Conservation (phyloP, 2,329 filamentous ascomycete genomes). For the Beauveria brongniartii region DNA sequence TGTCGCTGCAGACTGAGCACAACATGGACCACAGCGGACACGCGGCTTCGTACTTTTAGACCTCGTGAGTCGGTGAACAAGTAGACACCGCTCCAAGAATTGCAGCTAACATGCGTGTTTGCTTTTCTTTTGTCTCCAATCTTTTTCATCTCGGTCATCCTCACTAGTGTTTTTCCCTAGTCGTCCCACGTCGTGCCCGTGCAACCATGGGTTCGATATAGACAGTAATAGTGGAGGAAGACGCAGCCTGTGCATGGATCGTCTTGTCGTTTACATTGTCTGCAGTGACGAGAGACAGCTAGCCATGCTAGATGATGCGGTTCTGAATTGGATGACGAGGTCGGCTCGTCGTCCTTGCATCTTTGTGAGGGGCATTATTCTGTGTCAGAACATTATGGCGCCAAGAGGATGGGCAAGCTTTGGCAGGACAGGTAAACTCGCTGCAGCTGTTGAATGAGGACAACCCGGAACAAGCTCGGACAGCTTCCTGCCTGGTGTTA, state of each 20-base stretch:
- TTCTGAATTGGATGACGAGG: background rate
- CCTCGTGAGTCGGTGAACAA: no score
- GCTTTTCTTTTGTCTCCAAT: no score
- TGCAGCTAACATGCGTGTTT: no score
- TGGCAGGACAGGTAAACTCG: background rate
- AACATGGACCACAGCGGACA: background rate
- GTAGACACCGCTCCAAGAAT: no score
- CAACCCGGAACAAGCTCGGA: background rate
- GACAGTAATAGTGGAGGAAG: no score
- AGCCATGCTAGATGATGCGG: background rate
- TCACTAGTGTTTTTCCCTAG: no score
- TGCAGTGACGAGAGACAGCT: background rate
- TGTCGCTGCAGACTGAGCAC: background rate
- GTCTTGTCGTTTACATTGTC: no score
- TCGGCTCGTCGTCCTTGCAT: background rate
- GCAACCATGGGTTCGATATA: no score
- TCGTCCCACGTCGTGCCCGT: no score
- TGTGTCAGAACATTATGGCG: background rate
- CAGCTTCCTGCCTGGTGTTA: background rate
- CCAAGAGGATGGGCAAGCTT: background rate
- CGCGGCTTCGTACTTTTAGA: no score
- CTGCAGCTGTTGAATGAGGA: background rate
- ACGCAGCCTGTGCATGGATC: no score
- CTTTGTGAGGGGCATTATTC: background rate
- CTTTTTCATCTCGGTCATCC: no score